phyloP scores from a whole-genome alignment of 139 green algal species.

The Auxenochlorella pyrenoidosa region DNA sequence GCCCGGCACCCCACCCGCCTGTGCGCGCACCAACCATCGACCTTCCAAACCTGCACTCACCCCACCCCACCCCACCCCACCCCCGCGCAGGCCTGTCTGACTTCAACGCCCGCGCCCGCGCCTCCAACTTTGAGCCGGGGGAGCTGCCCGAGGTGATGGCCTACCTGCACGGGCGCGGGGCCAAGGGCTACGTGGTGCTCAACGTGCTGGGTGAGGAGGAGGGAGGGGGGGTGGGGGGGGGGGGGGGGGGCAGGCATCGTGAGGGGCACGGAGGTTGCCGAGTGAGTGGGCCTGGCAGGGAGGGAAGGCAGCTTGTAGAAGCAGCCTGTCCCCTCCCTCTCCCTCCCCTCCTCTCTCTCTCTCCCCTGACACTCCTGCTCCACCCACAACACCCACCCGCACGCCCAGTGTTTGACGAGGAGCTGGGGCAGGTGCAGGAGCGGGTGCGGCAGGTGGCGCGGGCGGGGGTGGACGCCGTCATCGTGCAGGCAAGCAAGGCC shows the following conservation, averaged over 20 bases:
- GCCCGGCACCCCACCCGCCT: not conserved
- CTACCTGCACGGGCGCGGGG: constrained; percentile 74
- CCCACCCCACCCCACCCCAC: not conserved
- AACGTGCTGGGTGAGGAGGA: constrained; percentile 69
- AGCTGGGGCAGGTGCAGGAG: constrained; percentile 70
- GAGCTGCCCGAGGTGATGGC: constrained; percentile 80
- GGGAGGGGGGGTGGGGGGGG: too few relatives aligned
- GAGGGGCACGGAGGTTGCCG: too few relatives aligned
- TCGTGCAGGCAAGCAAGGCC: constrained; percentile 82
- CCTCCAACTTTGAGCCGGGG: constrained; percentile 77
- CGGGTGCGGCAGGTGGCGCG: constrained; percentile 55
- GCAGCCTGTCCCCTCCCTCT: too few relatives aligned
- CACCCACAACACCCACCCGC: not conserved
- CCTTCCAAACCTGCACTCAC: not conserved
- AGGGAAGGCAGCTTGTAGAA: too few relatives aligned
- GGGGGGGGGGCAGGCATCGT: too few relatives aligned
- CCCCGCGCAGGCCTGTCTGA: constrained; percentile 18
- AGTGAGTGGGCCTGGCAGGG: too few relatives aligned
- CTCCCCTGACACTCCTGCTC: too few relatives aligned
- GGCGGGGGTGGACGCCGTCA: constrained; percentile 84
- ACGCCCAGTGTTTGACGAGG: constrained; percentile 75
- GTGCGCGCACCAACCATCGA: too few relatives aligned
- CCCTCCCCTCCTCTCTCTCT: too few relatives aligned
- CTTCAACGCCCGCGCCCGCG: constrained; percentile 70
- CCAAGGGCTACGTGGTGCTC: constrained; percentile 78